Evolutionary conservation across 2,329 filamentous ascomycete species (phyloP).

Genomic region (Phyllosticta citrichinensis): DNA sequence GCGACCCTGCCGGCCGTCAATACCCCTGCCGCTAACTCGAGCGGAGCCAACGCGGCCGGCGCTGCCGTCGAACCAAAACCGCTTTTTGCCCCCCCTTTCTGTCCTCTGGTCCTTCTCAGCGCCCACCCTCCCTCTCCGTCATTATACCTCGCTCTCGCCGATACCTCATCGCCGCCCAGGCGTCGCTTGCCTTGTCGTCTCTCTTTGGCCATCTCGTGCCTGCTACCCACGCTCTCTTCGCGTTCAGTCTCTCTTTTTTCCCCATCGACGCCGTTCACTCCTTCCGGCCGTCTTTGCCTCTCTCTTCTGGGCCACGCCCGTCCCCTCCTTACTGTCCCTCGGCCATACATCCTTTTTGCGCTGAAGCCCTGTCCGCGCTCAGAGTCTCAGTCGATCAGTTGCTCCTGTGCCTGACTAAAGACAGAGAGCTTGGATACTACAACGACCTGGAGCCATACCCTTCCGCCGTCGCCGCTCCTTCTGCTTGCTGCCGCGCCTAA

Average conservation of each 20-base stretch:
- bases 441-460: neutral
- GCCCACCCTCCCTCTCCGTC: constrained; percentile 14
- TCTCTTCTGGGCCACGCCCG: constrained; percentile 26
- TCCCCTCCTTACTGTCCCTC: constrained; percentile 26
- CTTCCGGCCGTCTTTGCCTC: constrained; percentile 28
- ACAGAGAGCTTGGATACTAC: constrained; percentile 25
- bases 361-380: constrained; percentile 23
- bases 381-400: constrained; percentile 21
- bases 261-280: constrained; percentile 27
- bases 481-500: constrained; percentile 17
- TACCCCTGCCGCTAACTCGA: neutral
- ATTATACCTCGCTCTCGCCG: constrained; percentile 5
- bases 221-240: constrained; percentile 28
- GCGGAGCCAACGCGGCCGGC: neutral
- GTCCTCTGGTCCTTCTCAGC: constrained; percentile 4
- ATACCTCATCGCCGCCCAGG: constrained; percentile 17
- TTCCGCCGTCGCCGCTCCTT: constrained; percentile 12
- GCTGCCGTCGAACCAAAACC: neutral
- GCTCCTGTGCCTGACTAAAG: constrained; percentile 9
- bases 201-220: constrained; percentile 21
- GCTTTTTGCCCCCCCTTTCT: constrained; percentile 12
- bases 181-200: constrained; percentile 25
- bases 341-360: constrained; percentile 18
- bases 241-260: constrained; percentile 25
- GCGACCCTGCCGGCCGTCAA: neutral